Percentiles rank a stretch among this genome's conserved stretches.
Conservation (phyloP, 352 stramenopile genomes). For the Phytophthora pisi region DNA sequence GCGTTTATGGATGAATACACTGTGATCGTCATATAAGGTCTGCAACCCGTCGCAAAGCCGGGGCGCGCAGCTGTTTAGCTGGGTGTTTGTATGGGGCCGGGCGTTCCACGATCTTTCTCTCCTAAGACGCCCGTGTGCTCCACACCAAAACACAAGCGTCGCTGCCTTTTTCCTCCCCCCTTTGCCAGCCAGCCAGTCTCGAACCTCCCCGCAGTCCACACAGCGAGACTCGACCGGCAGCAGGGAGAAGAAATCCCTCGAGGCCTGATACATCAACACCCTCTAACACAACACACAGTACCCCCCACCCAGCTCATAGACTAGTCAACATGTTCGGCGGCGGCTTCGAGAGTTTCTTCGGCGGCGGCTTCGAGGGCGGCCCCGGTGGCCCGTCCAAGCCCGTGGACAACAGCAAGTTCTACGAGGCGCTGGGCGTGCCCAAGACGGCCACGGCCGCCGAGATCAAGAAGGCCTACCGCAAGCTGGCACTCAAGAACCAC, state of each 20-base stretch:
- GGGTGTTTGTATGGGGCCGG: slow-evolving; percentile 27
- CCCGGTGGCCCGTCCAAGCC: slow-evolving; percentile 56
- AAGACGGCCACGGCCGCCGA: slow-evolving; percentile 85
- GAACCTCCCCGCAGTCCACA: slow-evolving; percentile 36
- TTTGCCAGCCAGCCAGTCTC: slow-evolving; percentile 30
- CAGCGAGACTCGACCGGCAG: slow-evolving; percentile 5
- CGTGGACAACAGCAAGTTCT: slow-evolving; percentile 90
- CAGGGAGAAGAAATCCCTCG: slow-evolving; percentile 26
- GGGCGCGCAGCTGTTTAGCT: background rate
- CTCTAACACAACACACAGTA: slow-evolving; percentile 3
- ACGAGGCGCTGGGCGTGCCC: slow-evolving; percentile 85
- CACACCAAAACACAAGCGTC: slow-evolving; percentile 15
- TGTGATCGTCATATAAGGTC: background rate
- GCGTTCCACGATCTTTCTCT: slow-evolving; percentile 37
- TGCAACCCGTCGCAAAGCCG: background rate
- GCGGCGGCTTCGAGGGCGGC: slow-evolving; percentile 70
- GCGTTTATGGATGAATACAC: too few species aligned
- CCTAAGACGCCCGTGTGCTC: slow-evolving; percentile 2
- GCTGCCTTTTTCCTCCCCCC: slow-evolving; percentile 29
- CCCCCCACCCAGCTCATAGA: slow-evolving; percentile 10
- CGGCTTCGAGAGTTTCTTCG: slow-evolving; percentile 89
- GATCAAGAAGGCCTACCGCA: slow-evolving; percentile 93
- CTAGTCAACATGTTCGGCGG: slow-evolving; percentile 74
- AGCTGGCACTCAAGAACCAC: slow-evolving; percentile 94
- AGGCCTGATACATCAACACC: slow-evolving; percentile 23